phyloP scores from a whole-genome alignment of 1,284 basidiomycete species.

The Cystobasidiaceae sp. region DNA sequence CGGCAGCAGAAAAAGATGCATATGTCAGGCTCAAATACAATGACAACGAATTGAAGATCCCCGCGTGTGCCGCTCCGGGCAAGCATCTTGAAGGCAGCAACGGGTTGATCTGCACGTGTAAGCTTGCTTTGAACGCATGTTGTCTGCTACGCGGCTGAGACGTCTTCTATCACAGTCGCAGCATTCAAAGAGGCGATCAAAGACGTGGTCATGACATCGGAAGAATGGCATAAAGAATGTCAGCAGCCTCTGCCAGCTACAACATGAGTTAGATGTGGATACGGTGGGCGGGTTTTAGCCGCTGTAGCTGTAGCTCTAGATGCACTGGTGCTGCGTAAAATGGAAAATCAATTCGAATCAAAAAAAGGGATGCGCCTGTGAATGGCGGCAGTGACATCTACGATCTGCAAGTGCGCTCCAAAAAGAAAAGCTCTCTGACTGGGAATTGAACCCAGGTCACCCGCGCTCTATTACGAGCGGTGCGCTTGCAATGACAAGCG shows the following conservation, averaged over 20 bases:
- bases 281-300: no score
- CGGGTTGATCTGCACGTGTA: slow-evolving; percentile 22
- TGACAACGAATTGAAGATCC: slow-evolving; percentile 13
- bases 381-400: neutral
- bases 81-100: slow-evolving; percentile 20
- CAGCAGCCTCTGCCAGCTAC: no score
- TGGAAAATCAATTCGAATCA: neutral
- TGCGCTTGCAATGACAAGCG: no score
- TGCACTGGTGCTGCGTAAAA: no score
- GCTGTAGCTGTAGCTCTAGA: no score
- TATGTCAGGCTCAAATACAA: slow-evolving; percentile 29
- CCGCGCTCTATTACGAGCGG: neutral
- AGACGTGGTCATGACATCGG: slow-evolving; percentile 12
- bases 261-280: no score
- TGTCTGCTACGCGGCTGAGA: no score
- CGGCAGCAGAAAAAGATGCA: neutral
- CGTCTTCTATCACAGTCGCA: neutral
- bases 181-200: slow-evolving; percentile 25
- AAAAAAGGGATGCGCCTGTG: neutral
- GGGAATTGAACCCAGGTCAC: slow-evolving; percentile 13
- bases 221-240: slow-evolving; percentile 26
- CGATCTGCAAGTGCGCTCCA: neutral
- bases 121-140: neutral
- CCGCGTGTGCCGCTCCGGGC: slow-evolving; percentile 10
- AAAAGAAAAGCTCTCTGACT: neutral